phyloP scores from a whole-genome alignment of 1,139 yeast genomes.

The Ogataea hybrid region DNA sequence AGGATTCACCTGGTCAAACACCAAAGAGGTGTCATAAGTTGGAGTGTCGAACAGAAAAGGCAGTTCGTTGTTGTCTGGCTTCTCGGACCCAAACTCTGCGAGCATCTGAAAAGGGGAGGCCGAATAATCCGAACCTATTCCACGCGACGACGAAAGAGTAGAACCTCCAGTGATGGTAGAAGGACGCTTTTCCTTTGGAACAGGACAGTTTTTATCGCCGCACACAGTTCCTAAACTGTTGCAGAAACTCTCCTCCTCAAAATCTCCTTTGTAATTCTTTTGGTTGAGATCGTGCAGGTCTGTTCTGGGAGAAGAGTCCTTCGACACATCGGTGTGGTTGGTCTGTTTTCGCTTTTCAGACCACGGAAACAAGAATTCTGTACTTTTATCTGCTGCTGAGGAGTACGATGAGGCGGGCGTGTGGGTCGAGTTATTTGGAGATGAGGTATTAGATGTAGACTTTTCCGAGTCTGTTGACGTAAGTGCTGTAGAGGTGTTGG shows the following conservation, averaged over 20 bases:
- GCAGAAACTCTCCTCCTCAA: slow-evolving; percentile 61
- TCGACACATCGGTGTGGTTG: background rate
- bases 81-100: slow-evolving; percentile 11
- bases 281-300: slow-evolving; percentile 18
- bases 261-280: slow-evolving; percentile 39
- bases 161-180: slow-evolving; percentile 11
- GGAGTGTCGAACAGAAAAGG: slow-evolving; percentile 24
- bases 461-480: slow-evolving; percentile 16
- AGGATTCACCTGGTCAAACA: slow-evolving; percentile 12
- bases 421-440: slow-evolving; percentile 25
- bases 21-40: slow-evolving; percentile 39
- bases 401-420: slow-evolving; percentile 20
- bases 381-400: slow-evolving; percentile 3
- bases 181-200: slow-evolving; percentile 45
- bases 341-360: background rate
- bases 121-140: slow-evolving; percentile 8
- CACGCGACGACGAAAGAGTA: background rate
- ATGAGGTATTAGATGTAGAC: slow-evolving; percentile 19
- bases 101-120: slow-evolving; percentile 25
- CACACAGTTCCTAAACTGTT: slow-evolving; percentile 75
- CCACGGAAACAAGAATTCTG: slow-evolving; percentile 18
- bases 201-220: slow-evolving; percentile 71
- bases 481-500: background rate
- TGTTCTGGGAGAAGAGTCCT: background rate
- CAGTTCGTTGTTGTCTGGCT: slow-evolving; percentile 17